Evolutionary conservation across 306 rosid genomes (phyloP), one percentile per base, ranked within the genome.

Genomic region (Cyamopsis tetragonoloba): DNA sequence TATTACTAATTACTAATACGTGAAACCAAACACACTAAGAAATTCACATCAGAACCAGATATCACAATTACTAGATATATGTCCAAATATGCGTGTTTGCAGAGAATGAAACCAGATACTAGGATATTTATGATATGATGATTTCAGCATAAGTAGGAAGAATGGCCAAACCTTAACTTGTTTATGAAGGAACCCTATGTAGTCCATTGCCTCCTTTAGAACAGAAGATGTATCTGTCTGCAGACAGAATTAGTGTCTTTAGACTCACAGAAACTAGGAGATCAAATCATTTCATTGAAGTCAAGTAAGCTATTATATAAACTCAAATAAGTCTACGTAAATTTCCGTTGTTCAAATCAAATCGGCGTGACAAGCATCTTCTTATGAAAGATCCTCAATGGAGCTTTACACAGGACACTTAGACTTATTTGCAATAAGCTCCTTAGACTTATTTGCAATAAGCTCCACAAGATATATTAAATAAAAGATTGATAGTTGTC

Each of bases 171-270:
- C 99, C 99, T 93, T 88, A 77, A 93, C 95, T 93, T 93, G 99
- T 49, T 90, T 83, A 20, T 93, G 99, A 80, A 93, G 97, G 84
- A 93, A 93, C 20, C 73, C 82, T 80, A 93, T 88, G 61, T 93
- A 93, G 17, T 88, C 96, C 97, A 88, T 93, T 30, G 97, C 99
- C 81, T 86, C 99, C 58, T 55, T 63, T 38, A 93, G 85, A 73
- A 93, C 99, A 71, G 99, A 93, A 67, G 99, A 96, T 19, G 99
- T 93, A 76, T 93, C 99, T 9, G 99, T 88, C 99, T 93, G 96
- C 91, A 84, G 67, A 17, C 56, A 61, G 54, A 75, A 68, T 67
- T 17, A 42, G 50, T 23, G 55, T 57, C 53, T 49, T 76, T 15
- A 65, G 65, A 77, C 53, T 34, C 24, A 5, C 43, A 22, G 55